Conservation (phyloP, 805 yeast genomes). For the Candida insectalens region DNA sequence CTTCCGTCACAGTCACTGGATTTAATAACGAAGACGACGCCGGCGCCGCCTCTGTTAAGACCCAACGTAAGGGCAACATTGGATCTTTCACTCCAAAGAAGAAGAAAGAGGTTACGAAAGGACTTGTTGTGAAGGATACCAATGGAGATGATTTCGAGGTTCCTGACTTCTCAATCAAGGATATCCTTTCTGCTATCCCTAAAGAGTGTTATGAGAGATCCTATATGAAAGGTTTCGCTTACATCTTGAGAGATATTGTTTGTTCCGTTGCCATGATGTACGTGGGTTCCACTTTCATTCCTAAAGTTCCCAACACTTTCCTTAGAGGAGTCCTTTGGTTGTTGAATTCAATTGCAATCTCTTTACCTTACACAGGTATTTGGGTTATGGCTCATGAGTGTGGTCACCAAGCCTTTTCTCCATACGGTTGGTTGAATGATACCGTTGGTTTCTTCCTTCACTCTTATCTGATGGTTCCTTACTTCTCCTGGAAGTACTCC, state of each 20-base stretch:
- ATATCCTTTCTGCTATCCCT: constrained; percentile 64
- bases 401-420: constrained; percentile 82
- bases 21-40: constrained; percentile 9
- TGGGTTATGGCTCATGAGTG: constrained; percentile 91
- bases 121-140: constrained; percentile 44
- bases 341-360: constrained; percentile 42
- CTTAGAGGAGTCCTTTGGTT: constrained; percentile 53
- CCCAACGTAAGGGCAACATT: constrained; percentile 32
- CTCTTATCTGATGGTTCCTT: constrained; percentile 72
- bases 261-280: constrained; percentile 39
- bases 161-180: constrained; percentile 72
- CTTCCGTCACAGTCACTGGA: constrained; percentile 25
- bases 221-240: constrained; percentile 42
- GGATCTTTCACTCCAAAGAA: constrained; percentile 22
- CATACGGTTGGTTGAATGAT: constrained; percentile 65
- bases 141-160: constrained; percentile 59
- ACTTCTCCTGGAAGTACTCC: constrained; percentile 77
- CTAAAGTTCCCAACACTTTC: constrained; percentile 30
- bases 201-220: constrained; percentile 64
- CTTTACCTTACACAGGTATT: constrained; percentile 64
- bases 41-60: constrained; percentile 8
- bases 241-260: constrained; percentile 58
- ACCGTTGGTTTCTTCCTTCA: constrained; percentile 78
- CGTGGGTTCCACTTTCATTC: constrained; percentile 45
- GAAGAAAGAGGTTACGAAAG: constrained; percentile 11